Evolutionary conservation across 2,329 filamentous ascomycete species (phyloP).

Genomic region (Sclerotinia trifoliorum): DNA sequence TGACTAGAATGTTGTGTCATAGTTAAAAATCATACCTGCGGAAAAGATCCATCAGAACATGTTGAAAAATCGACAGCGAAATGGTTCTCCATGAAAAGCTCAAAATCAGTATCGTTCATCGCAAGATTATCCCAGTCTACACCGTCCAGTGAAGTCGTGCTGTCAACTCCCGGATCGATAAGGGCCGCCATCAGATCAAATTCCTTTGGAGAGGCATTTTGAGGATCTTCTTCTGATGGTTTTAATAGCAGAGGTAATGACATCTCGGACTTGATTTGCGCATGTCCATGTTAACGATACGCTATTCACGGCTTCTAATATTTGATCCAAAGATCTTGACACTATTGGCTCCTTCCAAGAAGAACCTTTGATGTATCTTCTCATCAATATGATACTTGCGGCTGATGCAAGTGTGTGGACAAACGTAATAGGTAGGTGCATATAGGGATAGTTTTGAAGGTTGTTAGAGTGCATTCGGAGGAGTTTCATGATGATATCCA

Average conservation of each 20-base stretch:
- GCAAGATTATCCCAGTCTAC: slow-evolving; percentile 23
- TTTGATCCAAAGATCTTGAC: slow-evolving; percentile 49
- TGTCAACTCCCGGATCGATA: slow-evolving; percentile 7
- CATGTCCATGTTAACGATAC: slow-evolving; percentile 52
- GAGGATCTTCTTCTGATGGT: neutral
- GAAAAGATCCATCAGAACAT: slow-evolving; percentile 5
- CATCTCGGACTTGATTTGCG: slow-evolving; percentile 45
- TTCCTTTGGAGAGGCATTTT: slow-evolving; percentile 25
- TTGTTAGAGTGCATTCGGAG: slow-evolving; percentile 46
- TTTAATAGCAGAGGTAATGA: slow-evolving; percentile 33
- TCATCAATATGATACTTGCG: slow-evolving; percentile 49
- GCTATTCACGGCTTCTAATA: slow-evolving; percentile 51
- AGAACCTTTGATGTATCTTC: slow-evolving; percentile 43
- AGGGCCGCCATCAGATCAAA: slow-evolving; percentile 31
- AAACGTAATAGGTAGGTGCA: slow-evolving; percentile 48
- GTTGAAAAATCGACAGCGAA: slow-evolving; percentile 16
- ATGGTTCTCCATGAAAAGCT: slow-evolving; percentile 22
- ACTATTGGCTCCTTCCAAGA: slow-evolving; percentile 48
- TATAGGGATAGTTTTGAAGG: slow-evolving; percentile 43
- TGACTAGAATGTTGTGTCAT: neutral
- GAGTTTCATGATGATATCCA: slow-evolving; percentile 47
- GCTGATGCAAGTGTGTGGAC: slow-evolving; percentile 51
- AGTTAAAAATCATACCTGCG: neutral
- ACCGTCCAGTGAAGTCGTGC: slow-evolving; percentile 8
- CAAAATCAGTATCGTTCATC: slow-evolving; percentile 23